phyloP scores from a whole-genome alignment of 176 grass and related monocot species.

The Cenchrus fungigraminus region DNA sequence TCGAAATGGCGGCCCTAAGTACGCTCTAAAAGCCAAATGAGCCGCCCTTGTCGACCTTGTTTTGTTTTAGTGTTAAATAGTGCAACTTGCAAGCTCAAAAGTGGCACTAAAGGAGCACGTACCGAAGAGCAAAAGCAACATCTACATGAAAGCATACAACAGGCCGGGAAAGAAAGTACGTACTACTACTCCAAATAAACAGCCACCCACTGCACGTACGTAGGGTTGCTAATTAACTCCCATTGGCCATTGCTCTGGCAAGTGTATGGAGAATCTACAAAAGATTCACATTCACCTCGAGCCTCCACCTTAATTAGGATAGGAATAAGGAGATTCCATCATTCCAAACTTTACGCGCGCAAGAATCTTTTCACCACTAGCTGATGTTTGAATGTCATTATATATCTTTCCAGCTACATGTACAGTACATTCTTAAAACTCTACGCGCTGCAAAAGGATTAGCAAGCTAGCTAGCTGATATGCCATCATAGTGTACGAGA shows the following conservation, averaged over 20 bases:
- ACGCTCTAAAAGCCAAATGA: neutral
- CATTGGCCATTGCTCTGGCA: neutral
- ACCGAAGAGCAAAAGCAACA: neutral
- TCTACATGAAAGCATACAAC: neutral
- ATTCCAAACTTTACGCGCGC: slow-evolving; percentile 23
- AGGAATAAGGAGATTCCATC: neutral
- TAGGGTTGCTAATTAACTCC: neutral
- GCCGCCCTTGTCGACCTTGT: neutral
- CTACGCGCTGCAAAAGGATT: neutral
- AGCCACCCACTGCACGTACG: too few species aligned
- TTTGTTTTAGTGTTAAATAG: neutral
- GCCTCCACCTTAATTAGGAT: neutral
- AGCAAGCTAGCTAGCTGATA: too few species aligned
- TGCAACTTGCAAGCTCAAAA: neutral
- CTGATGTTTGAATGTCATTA: neutral
- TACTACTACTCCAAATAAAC: too few species aligned
- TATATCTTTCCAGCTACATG: neutral
- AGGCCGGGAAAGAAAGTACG: too few species aligned
- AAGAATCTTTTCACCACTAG: slow-evolving; percentile 24
- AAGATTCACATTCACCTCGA: slow-evolving; percentile 17
- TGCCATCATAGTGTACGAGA: neutral
- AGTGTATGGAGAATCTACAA: neutral
- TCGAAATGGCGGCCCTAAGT: slow-evolving; percentile 9
- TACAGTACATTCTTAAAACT: neutral
- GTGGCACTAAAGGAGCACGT: neutral